Percentiles rank a stretch among this genome's conserved stretches.
These are phyloP conservation scores for Stephanodiscus triporus DNA, from an alignment of 108 stramenopile genomes.

Conservation along the genomic window DNA sequence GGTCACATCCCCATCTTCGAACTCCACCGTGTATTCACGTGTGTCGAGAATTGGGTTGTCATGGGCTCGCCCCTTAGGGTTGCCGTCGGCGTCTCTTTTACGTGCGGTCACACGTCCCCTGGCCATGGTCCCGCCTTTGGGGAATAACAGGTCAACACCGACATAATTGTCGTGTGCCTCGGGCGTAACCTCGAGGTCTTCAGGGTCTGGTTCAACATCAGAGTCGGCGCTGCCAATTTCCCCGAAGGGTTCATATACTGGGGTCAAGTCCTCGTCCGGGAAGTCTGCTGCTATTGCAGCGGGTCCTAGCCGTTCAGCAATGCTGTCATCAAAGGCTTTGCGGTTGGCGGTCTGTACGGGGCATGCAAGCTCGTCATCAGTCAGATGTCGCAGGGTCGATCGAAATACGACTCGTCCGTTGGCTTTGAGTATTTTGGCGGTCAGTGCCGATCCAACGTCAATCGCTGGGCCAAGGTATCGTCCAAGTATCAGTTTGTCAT, in stretches of 20 bases:
- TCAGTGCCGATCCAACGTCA: slow-evolving; percentile 19
- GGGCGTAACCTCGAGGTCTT: too few relatives aligned
- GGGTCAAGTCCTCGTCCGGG: too few relatives aligned
- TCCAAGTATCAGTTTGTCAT: too few relatives aligned
- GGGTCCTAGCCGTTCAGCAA: neutral
- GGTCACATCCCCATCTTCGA: slow-evolving; percentile 23
- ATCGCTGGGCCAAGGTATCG: slow-evolving; percentile 21
- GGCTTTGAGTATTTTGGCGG: slow-evolving; percentile 13
- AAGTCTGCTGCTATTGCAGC: too few relatives aligned
- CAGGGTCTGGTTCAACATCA: too few relatives aligned
- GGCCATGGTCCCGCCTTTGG: neutral
- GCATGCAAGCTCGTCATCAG: neutral
- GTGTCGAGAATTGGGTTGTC: slow-evolving; percentile 26
- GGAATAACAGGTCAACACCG: too few relatives aligned
- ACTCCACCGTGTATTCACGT: slow-evolving; percentile 26
- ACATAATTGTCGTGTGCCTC: too few relatives aligned
- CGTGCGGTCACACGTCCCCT: slow-evolving; percentile 37
- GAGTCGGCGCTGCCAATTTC: too few relatives aligned
- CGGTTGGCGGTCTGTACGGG: too few relatives aligned
- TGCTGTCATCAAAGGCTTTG: neutral
- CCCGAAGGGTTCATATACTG: too few relatives aligned
- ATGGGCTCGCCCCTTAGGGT: slow-evolving; percentile 25
- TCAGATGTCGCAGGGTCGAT: neutral
- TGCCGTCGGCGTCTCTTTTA: slow-evolving; percentile 41
- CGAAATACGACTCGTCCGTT: slow-evolving; percentile 24